phyloP scores from a whole-genome alignment of 371 early-diverging fungal species.

The Capillidium heterosporum region DNA sequence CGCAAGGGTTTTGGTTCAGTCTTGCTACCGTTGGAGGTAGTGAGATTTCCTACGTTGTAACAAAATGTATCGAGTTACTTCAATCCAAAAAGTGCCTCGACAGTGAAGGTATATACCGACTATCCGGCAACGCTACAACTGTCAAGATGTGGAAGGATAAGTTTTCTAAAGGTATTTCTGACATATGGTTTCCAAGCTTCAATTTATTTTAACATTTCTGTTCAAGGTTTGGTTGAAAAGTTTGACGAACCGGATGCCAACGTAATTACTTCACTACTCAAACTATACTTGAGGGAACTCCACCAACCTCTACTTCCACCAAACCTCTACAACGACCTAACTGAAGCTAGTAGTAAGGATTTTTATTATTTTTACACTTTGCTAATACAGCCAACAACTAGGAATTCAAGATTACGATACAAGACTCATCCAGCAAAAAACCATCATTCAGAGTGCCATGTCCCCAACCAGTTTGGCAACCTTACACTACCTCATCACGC shows the following conservation, averaged over 20 bases:
- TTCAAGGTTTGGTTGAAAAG: background rate
- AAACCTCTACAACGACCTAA: slow-evolving; percentile 21
- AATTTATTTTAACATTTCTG: background rate
- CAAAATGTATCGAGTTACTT: background rate
- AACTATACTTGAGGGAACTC: slow-evolving; percentile 36
- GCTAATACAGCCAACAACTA: slow-evolving; percentile 8
- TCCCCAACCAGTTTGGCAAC: slow-evolving; percentile 12
- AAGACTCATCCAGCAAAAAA: background rate
- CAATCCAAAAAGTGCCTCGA: background rate
- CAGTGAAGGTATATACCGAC: slow-evolving; percentile 26
- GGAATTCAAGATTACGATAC: slow-evolving; percentile 3
- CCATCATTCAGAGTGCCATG: background rate
- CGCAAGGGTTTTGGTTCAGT: background rate
- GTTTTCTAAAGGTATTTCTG: slow-evolving; percentile 12
- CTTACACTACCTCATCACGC: slow-evolving; percentile 24
- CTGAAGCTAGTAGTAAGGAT: background rate
- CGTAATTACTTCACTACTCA: slow-evolving; percentile 24
- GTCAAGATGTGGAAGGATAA: slow-evolving; percentile 16
- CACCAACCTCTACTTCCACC: slow-evolving; percentile 30
- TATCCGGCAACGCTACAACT: slow-evolving; percentile 27
- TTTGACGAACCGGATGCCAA: slow-evolving; percentile 22
- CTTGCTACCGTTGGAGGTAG: background rate
- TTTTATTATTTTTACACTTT: slow-evolving; percentile 9
- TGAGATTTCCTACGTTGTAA: background rate
- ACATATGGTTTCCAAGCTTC: background rate